Base-by-base conservation (phyloP, 768 basidiomycete genomes). In the Fomitopsis pulvina region DNA sequence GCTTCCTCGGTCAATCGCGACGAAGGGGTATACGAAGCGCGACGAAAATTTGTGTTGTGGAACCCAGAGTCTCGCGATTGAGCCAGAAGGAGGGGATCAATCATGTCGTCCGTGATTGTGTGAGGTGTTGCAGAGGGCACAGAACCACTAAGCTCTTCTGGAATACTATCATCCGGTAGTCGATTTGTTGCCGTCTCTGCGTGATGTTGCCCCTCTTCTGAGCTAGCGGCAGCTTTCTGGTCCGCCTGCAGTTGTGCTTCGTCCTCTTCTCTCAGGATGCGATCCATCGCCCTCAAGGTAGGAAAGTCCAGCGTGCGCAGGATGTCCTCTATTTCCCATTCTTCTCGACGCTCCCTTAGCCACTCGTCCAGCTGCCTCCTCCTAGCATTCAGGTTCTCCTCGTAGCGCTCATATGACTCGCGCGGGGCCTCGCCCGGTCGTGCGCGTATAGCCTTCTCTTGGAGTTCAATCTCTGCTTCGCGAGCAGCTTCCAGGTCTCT, bases 241-340 rank as follows among this genome's bases (percentile, higher is more conserved):
- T 28, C 22, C 2, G n/a, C n/a, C 14, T 48, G 2, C 3, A 34
- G 24, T 41, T 32, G 26, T 0, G 50, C 56, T 37, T 67, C 64
- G 25, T 63, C 68, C 2, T 48, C 57, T 2, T 65, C 66, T 24
- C 66, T 57, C 25, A 74, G 39, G 4, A 76, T 58, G 16, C 53
- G 47, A 29, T 76, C 70, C 34, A 77, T 52, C 11, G 63, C 68
- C 32, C 56, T 39, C 2, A 77, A 53, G 40, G 66, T 66, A 0
- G 55, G 45, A 0, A 45, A 45, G 21, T 64, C 67, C 32, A 77
- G 48, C n/a, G 41, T 44, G 24, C 43, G 47, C 47, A 71, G 58
- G 49, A 61, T 37, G 37, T 63, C 67, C 41, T 69, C 67, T 1
- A 55, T 52, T 5, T 56, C 54, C 67, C 70, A 60, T 11, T 51